phyloP scores from a whole-genome alignment of 495 filamentous ascomycete genomes.

The Aspergillus sclerotioniger region DNA sequence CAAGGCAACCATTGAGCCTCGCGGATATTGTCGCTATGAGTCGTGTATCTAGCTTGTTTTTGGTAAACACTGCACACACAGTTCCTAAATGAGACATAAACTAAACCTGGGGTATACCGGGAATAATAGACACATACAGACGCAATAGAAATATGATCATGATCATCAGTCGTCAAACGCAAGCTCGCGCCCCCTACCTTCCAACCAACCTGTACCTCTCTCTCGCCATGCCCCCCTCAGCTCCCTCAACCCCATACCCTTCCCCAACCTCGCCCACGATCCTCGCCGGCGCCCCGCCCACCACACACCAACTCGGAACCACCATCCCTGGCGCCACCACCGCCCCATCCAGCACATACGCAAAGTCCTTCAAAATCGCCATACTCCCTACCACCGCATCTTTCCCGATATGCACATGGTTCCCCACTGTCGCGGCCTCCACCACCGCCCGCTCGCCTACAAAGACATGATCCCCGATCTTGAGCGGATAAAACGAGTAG shows the following conservation, averaged over 20 bases:
- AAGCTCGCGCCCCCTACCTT: slow-evolving; percentile 19
- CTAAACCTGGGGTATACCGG: slow-evolving; percentile 22
- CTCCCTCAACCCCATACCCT: slow-evolving; percentile 61
- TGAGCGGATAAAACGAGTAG: slow-evolving; percentile 74
- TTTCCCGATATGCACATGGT: slow-evolving; percentile 77
- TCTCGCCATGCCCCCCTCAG: slow-evolving; percentile 45
- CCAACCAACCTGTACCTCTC: slow-evolving; percentile 48
- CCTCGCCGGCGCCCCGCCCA: slow-evolving; percentile 75
- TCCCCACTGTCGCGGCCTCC: slow-evolving; percentile 75
- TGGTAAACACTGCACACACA: neutral
- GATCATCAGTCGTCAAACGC: neutral
- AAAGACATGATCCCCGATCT: slow-evolving; percentile 91
- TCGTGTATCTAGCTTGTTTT: neutral
- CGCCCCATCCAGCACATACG: slow-evolving; percentile 75
- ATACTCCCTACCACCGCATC: slow-evolving; percentile 76
- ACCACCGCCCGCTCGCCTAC: slow-evolving; percentile 70
- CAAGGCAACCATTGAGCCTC: neutral
- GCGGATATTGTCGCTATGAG: neutral
- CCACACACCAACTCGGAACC: slow-evolving; percentile 82
- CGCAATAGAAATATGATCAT: neutral
- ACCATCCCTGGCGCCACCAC: slow-evolving; percentile 87
- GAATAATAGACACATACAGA: slow-evolving; percentile 14
- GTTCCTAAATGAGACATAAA: slow-evolving; percentile 7
- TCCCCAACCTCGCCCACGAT: slow-evolving; percentile 86
- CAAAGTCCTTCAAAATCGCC: slow-evolving; percentile 86